Evolutionary conservation across 352 stramenopile genomes (phyloP), one percentile per base, ranked within the genome.

Genomic region (Thraustochytrium sp.): DNA sequence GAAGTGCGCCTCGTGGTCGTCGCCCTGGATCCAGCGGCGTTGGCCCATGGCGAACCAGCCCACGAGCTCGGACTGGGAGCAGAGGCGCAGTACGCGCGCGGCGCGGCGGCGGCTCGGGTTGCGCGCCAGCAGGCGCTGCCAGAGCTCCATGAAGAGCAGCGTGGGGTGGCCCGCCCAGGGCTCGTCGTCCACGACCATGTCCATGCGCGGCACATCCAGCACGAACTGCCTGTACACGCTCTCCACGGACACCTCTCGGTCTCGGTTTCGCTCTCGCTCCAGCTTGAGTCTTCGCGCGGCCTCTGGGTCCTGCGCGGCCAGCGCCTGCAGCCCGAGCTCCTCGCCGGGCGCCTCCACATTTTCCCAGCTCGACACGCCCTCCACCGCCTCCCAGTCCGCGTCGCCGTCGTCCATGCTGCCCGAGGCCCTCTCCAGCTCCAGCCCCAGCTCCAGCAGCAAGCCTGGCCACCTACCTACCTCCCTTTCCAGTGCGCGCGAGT

Each of bases 121-220:
- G 0, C 21, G 68, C 31, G 9, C 31, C 29, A 44, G 46, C 1
- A 80, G 4, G 18, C 53, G 34, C 18, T 80, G 18, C 68, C 68
- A 80, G 1, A 80, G 51, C n/a, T 80, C 68, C 68, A 80, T 80
- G 51, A 80, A 80, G 26, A 80, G 51, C 31, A 80, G 68, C 51
- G 68, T 63, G 0, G 68, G 68, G 51, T 80, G 68, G n/a, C 44
- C 68, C 3, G 8, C 40, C 68, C 68, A 80, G 23, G 36, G 48
- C 26, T 65, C 21, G 38, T 77, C 31, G 46, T 51, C 46, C 0
- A 46, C 21, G 51, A 64, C 23, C 3, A 80, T 31, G n/a, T 80
- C 68, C 48, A 80, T 55, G 29, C 68, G 48, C n/a, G 68, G 68
- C 18, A 80, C 68, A 44, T 80, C 68, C 0, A 80, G 23, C 8